phyloP scores from a whole-genome alignment of 1,284 basidiomycete genomes.

The Leccinum glutinopallens region DNA sequence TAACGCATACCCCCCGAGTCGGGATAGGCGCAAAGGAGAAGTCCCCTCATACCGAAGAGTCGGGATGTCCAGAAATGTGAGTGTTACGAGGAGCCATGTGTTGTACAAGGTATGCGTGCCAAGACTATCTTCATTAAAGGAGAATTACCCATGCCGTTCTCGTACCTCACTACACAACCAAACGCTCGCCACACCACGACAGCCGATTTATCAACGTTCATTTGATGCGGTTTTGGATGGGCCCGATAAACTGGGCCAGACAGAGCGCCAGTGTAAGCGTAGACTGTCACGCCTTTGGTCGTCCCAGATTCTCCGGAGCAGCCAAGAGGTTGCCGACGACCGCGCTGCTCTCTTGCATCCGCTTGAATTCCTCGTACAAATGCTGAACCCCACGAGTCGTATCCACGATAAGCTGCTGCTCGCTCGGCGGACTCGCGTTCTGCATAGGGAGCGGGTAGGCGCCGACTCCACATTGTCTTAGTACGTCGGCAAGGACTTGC shows the following conservation, averaged over 20 bases:
- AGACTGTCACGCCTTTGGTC: slow-evolving; percentile 22
- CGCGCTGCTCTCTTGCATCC: slow-evolving; percentile 46
- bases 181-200: neutral
- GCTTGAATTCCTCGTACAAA: slow-evolving; percentile 43
- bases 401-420: slow-evolving; percentile 41
- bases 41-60: neutral
- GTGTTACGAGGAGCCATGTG: neutral
- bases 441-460: slow-evolving; percentile 41
- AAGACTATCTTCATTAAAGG: neutral
- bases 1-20: neutral
- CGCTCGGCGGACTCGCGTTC: slow-evolving; percentile 23
- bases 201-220: neutral
- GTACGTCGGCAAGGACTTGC: slow-evolving; percentile 39
- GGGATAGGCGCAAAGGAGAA: neutral
- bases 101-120: neutral
- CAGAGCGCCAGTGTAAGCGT: neutral
- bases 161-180: neutral
- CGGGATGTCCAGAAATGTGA: neutral
- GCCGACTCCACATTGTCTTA: slow-evolving; percentile 47
- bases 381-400: slow-evolving; percentile 41
- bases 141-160: neutral
- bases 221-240: neutral
- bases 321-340: slow-evolving; percentile 41
- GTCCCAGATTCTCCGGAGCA: slow-evolving; percentile 18
- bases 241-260: neutral